A percentile compares a stretch with the other conserved stretches of the same genome.
Conservation (phyloP, 2,329 filamentous ascomycete species). For the Aspergillus caelatus region DNA sequence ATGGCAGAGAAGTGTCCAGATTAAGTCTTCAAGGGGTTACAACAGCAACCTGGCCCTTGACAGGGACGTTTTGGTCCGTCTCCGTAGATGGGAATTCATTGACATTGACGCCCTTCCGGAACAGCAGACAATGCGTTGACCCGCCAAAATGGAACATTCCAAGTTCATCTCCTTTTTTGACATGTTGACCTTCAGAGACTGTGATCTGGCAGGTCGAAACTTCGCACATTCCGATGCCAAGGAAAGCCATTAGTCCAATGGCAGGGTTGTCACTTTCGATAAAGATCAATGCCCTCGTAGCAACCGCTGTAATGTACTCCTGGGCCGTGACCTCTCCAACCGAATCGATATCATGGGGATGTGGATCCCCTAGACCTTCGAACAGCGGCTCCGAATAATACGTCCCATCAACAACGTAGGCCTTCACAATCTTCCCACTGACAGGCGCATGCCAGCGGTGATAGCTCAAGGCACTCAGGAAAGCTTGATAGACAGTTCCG, state of each 20-base stretch:
- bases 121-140: conserved; percentile 69
- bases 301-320: conserved; percentile 68
- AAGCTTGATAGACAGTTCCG: conserved; percentile 72
- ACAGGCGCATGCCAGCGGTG: conserved; percentile 75
- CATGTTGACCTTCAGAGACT: conserved; percentile 64
- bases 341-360: conserved; percentile 30
- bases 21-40: not conserved
- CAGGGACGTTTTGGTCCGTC: conserved; percentile 29
- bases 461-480: conserved; percentile 68
- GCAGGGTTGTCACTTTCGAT: conserved; percentile 68
- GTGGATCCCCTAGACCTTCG: conserved; percentile 47
- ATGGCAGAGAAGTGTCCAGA: not conserved
- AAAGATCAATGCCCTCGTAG: conserved; percentile 70
- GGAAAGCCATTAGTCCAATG: conserved; percentile 70
- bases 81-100: conserved; percentile 31
- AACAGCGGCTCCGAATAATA: conserved; percentile 68
- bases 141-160: conserved; percentile 86
- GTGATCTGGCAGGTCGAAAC: conserved; percentile 74
- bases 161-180: conserved; percentile 71
- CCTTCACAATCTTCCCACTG: conserved; percentile 60
- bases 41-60: conserved; percentile 28
- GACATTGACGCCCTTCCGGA: conserved; percentile 44
- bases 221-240: conserved; percentile 76
- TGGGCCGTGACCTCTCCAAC: conserved; percentile 51
- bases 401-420: conserved; percentile 63